Conservation (phyloP, 352 stramenopile genomes). For the Phytophthora pini region DNA sequence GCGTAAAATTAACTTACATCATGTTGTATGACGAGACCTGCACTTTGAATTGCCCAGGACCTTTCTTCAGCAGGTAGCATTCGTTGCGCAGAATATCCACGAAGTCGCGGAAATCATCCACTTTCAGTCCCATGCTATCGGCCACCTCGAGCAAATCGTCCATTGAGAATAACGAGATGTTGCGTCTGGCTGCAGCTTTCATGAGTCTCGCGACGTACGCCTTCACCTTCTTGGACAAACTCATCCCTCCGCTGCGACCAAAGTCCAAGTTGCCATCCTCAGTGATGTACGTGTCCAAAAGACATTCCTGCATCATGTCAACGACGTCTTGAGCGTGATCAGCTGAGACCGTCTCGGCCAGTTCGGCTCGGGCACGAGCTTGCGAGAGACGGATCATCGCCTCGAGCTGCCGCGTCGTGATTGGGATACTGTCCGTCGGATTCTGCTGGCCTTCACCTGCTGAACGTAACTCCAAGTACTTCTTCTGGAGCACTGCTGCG, state of each 20-base stretch:
- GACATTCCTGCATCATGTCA: conserved; percentile 95
- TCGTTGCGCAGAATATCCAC: conserved; percentile 89
- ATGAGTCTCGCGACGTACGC: conserved; percentile 81
- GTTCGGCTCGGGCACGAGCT: conserved; percentile 94
- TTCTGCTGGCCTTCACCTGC: conserved; percentile 57
- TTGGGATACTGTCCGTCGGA: conserved; percentile 71
- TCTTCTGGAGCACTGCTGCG: conserved; percentile 77
- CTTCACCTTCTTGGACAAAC: conserved; percentile 81
- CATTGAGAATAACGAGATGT: conserved; percentile 78
- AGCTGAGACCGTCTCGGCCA: conserved; percentile 92
- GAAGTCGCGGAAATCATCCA: conserved; percentile 87
- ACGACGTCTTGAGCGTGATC: conserved; percentile 97
- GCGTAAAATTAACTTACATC: too few relatives aligned
- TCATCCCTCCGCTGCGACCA: conserved; percentile 71
- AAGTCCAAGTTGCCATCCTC: conserved; percentile 92
- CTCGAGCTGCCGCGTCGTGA: conserved; percentile 98
- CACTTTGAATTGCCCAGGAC: conserved; percentile 79
- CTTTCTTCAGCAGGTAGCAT: conserved; percentile 87
- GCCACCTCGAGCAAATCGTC: conserved; percentile 77
- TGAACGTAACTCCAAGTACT: conserved; percentile 90
- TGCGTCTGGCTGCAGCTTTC: conserved; percentile 62
- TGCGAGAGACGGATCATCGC: conserved; percentile 91
- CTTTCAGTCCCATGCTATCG: conserved; percentile 73
- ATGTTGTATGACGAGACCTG: conserved; percentile 62
- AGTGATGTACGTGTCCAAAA: conserved; percentile 92